Percentiles rank a stretch among this genome's conserved stretches.
Conservation (phyloP, 2,329 filamentous ascomycete species). For the Huntiella bhutanensis region DNA sequence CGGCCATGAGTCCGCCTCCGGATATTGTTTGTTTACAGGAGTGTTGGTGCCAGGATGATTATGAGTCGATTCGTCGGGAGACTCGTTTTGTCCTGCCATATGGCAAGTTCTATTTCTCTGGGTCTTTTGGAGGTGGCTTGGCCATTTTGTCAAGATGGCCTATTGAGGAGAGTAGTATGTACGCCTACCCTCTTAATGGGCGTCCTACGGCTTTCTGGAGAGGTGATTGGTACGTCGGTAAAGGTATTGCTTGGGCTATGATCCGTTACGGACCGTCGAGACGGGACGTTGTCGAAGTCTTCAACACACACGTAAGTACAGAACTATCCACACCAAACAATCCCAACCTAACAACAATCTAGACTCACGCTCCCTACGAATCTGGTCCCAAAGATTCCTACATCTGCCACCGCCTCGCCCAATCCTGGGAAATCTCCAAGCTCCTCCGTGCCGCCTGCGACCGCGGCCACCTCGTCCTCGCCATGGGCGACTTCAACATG, state of each 20-base stretch:
- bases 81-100: constrained; percentile 62
- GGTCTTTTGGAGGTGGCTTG: constrained; percentile 74
- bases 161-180: constrained; percentile 76
- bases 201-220: constrained; percentile 83
- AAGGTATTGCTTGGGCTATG: constrained; percentile 70
- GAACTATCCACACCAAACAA: background rate
- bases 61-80: constrained; percentile 53
- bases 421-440: constrained; percentile 90
- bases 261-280: constrained; percentile 48
- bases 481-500: constrained; percentile 93
- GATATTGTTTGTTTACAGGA: constrained; percentile 89
- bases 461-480: constrained; percentile 65
- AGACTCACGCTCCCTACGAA: constrained; percentile 74
- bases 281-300: constrained; percentile 64
- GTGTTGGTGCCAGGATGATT: constrained; percentile 80
- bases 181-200: constrained; percentile 75
- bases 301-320: constrained; percentile 61
- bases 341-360: background rate
- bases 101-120: constrained; percentile 82
- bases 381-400: constrained; percentile 64
- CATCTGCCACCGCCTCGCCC: constrained; percentile 71
- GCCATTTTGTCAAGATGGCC: constrained; percentile 85
- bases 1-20: constrained; percentile 46
- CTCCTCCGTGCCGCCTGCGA: constrained; percentile 66
- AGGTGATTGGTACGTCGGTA: constrained; percentile 92